Evolutionary conservation across 352 stramenopile genomes (phyloP).

Genomic region (Phytophthora boehmeriae): DNA sequence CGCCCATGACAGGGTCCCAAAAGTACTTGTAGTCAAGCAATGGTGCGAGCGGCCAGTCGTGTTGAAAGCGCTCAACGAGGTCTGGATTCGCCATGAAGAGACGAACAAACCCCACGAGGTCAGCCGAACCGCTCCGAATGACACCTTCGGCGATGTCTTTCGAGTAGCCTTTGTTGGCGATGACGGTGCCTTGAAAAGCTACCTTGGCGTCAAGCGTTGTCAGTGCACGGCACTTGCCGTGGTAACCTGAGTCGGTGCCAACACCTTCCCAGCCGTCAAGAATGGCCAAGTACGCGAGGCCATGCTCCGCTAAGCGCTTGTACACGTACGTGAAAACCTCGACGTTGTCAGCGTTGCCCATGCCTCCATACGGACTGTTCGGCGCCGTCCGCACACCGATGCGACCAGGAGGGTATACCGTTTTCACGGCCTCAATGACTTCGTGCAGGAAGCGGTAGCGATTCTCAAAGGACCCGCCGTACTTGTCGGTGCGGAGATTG

Average conservation of each 20-base stretch:
- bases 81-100: slow-evolving; percentile 52
- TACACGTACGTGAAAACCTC: slow-evolving; percentile 43
- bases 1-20: slow-evolving; percentile 25
- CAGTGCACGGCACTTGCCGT: slow-evolving; percentile 31
- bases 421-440: slow-evolving; percentile 53
- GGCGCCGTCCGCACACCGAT: slow-evolving; percentile 39
- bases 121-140: slow-evolving; percentile 30
- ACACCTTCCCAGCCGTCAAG: slow-evolving; percentile 34
- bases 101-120: slow-evolving; percentile 45
- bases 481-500: slow-evolving; percentile 80
- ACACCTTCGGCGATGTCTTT: slow-evolving; percentile 28
- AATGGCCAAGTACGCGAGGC: slow-evolving; percentile 34
- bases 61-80: slow-evolving; percentile 38
- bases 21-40: slow-evolving; percentile 31
- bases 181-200: slow-evolving; percentile 33
- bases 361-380: slow-evolving; percentile 33
- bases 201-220: slow-evolving; percentile 33
- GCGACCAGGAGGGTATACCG: slow-evolving; percentile 21
- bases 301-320: slow-evolving; percentile 18
- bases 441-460: slow-evolving; percentile 66
- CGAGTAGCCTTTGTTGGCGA: slow-evolving; percentile 41
- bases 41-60: slow-evolving; percentile 22
- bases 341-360: slow-evolving; percentile 34
- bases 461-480: slow-evolving; percentile 82
- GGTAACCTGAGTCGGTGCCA: slow-evolving; percentile 27